These are phyloP conservation scores for Fusarium albidum DNA, from an alignment of 2,329 filamentous ascomycete genomes.

Conservation along the genomic window DNA sequence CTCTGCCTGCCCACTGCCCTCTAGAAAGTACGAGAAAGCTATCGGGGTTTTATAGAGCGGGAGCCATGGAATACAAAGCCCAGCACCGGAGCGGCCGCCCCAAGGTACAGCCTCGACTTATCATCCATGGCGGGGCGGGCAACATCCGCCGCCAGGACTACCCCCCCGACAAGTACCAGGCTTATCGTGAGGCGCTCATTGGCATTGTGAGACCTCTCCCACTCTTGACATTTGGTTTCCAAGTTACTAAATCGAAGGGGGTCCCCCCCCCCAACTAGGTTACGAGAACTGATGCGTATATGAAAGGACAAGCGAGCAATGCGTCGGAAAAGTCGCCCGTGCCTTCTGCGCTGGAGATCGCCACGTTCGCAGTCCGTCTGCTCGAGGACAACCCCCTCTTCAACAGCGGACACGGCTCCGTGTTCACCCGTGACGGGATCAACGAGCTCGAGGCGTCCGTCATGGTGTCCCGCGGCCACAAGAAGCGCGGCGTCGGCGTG, in stretches of 20 bases:
- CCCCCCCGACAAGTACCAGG: slow-evolving; percentile 62
- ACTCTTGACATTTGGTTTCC: too few species aligned
- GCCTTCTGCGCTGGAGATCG: slow-evolving; percentile 75
- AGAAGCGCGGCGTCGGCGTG: slow-evolving; percentile 81
- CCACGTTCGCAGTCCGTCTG: slow-evolving; percentile 76
- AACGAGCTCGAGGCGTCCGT: slow-evolving; percentile 89
- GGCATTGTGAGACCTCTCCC: slow-evolving; percentile 61
- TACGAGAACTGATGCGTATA: slow-evolving; percentile 55
- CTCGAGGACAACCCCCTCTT: slow-evolving; percentile 85
- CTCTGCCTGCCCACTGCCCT: not conserved
- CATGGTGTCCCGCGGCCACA: slow-evolving; percentile 78
- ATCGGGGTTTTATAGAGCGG: not conserved
- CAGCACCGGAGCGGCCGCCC: slow-evolving; percentile 9
- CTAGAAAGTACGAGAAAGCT: not conserved
- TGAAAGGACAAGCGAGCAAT: slow-evolving; percentile 42
- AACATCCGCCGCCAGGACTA: slow-evolving; percentile 70
- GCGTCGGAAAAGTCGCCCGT: slow-evolving; percentile 14
- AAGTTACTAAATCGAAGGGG: not conserved
- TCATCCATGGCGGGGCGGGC: slow-evolving; percentile 78
- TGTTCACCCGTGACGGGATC: slow-evolving; percentile 83
- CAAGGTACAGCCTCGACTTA: slow-evolving; percentile 62
- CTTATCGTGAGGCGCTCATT: slow-evolving; percentile 68
- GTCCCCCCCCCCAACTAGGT: too few species aligned
- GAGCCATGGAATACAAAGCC: slow-evolving; percentile 54
- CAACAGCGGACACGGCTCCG: slow-evolving; percentile 84